A percentile compares a stretch with the other conserved stretches of the same genome.
phyloP scores from a whole-genome alignment of 2,329 filamentous ascomycete species.

The Arthrobotrys entomopaga region DNA sequence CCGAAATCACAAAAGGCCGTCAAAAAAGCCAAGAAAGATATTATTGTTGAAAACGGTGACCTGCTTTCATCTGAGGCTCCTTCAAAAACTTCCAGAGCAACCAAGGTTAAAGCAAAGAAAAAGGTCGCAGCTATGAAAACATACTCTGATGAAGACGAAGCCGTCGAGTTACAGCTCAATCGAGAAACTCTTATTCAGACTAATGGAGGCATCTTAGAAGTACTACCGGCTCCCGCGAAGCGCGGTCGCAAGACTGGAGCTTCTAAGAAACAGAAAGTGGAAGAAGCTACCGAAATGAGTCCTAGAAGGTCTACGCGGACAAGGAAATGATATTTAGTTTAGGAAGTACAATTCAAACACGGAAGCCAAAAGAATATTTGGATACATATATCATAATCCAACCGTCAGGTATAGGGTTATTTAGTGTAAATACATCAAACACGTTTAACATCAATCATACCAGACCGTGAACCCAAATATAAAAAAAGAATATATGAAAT shows the following conservation, averaged over 20 bases:
- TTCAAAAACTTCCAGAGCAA: not conserved
- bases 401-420: too few species aligned
- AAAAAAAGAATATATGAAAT: too few species aligned
- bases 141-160: not conserved
- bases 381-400: too few species aligned
- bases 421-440: too few species aligned
- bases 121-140: not conserved
- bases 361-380: too few species aligned
- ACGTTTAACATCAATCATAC: too few species aligned
- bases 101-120: not conserved
- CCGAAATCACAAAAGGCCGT: not conserved
- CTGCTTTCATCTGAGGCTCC: not conserved
- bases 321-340: not conserved
- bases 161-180: not conserved
- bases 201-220: not conserved
- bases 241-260: not conserved
- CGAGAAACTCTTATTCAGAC: not conserved
- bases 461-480: too few species aligned
- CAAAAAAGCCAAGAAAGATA: not conserved
- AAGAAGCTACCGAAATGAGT: not conserved
- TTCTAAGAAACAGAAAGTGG: not conserved
- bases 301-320: not conserved
- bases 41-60: not conserved
- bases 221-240: not conserved
- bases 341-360: too few species aligned